Evolutionary conservation across 2,329 filamentous ascomycete genomes (phyloP).

Genomic region (Cladorrhinum sp.): DNA sequence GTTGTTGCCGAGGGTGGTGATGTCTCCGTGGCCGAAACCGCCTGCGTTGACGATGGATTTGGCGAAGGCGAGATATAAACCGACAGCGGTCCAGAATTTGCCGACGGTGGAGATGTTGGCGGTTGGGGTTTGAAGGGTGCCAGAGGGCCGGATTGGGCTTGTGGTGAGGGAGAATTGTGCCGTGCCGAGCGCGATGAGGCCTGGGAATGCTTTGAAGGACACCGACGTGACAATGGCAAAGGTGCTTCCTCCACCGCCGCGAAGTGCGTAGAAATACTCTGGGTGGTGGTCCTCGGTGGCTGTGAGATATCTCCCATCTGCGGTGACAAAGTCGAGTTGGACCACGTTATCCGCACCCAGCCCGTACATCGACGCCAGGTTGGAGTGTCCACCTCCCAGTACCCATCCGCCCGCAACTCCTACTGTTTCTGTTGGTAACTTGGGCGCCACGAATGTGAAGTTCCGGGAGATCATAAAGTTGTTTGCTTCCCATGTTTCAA

Average conservation of each 20-base stretch:
- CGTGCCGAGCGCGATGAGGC: constrained; percentile 19
- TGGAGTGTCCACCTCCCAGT: constrained; percentile 14
- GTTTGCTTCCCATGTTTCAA: constrained; percentile 8
- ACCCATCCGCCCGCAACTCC: constrained; percentile 17
- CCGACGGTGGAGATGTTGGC: constrained; percentile 13
- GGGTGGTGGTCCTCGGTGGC: constrained; percentile 17
- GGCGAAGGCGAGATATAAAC: constrained; percentile 35
- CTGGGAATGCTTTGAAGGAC: constrained; percentile 6
- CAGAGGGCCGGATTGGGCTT: neutral
- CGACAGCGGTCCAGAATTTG: constrained; percentile 34
- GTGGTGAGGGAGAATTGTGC: constrained; percentile 1
- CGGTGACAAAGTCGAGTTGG: constrained; percentile 39
- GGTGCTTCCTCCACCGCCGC: constrained; percentile 23
- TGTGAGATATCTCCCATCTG: constrained; percentile 31
- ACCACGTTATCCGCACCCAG: constrained; percentile 17
- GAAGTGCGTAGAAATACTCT: constrained; percentile 26
- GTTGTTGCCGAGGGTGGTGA: constrained; percentile 27
- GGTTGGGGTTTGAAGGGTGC: neutral
- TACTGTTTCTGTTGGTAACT: constrained; percentile 10
- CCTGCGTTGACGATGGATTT: constrained; percentile 34
- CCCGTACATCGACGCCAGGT: constrained; percentile 10
- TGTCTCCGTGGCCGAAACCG: constrained; percentile 35
- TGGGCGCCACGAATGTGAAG: neutral
- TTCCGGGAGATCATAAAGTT: constrained; percentile 39
- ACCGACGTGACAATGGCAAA: constrained; percentile 19